phyloP scores from a whole-genome alignment of 345 rosid genomes.

The Noccaea bulbosa region DNA sequence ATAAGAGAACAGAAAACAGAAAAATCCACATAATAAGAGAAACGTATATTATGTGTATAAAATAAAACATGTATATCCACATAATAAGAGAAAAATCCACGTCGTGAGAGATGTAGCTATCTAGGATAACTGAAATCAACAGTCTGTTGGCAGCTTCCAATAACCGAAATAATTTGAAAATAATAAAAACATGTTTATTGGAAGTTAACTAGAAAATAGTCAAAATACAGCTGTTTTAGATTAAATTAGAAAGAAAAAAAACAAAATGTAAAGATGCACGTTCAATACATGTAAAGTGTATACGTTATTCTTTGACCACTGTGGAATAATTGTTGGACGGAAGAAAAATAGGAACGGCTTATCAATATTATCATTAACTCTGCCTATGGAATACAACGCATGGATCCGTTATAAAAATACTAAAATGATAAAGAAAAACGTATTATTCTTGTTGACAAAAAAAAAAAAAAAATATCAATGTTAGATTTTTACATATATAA shows the following conservation, averaged over 20 bases:
- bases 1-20: background rate
- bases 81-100: background rate
- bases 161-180: constrained; percentile 16
- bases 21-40: too few species aligned
- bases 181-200: background rate
- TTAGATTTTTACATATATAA: too few species aligned
- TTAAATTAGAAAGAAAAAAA: background rate
- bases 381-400: background rate
- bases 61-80: background rate
- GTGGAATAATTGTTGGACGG: constrained; percentile 16
- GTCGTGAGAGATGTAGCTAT: constrained; percentile 13
- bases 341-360: background rate
- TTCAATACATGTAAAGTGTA: constrained; percentile 4
- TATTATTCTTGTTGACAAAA: background rate
- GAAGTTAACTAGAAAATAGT: constrained; percentile 1
- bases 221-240: constrained; percentile 14
- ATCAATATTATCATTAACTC: background rate
- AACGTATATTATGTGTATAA: background rate
- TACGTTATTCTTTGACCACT: constrained; percentile 9
- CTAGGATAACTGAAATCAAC: background rate
- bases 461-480: too few species aligned
- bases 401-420: background rate
- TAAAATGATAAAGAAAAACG: background rate
- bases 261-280: constrained; percentile 16
- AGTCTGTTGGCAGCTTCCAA: constrained; percentile 18